phyloP scores from a whole-genome alignment of 768 basidiomycete genomes.

The Imleria badia region DNA sequence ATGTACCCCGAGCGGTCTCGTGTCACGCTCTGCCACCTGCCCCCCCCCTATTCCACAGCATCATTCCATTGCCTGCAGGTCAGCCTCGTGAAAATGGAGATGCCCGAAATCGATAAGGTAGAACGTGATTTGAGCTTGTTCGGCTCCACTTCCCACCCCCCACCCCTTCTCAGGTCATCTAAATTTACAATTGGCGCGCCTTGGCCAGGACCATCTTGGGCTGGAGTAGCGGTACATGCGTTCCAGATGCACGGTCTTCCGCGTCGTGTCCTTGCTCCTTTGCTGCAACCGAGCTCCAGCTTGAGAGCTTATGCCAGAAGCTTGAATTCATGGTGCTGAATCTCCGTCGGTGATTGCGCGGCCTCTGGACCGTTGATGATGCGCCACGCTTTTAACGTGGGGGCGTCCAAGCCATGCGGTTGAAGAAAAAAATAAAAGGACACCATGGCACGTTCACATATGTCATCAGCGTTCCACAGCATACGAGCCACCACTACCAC shows the following conservation, averaged over 20 bases:
- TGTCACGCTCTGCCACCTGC: conserved; percentile 5
- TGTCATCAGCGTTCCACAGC: conserved; percentile 2
- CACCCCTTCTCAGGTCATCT: background rate
- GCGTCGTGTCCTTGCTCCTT: background rate
- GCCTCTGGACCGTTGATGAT: conserved; percentile 11
- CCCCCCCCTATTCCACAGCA: conserved; percentile 14
- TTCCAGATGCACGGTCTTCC: background rate
- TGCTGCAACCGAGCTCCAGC: background rate
- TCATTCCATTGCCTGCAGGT: conserved; percentile 8
- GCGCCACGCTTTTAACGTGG: conserved; percentile 1
- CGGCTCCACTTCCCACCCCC: background rate
- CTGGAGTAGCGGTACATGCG: background rate
- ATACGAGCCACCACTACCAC: background rate
- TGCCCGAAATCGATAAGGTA: conserved; percentile 23
- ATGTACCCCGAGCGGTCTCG: conserved; percentile 1
- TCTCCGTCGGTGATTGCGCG: conserved; percentile 23
- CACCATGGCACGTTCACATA: conserved; percentile 1
- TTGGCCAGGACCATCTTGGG: background rate
- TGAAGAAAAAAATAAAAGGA: background rate
- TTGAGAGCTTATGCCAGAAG: background rate
- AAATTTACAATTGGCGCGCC: background rate
- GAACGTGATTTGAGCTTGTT: conserved; percentile 6
- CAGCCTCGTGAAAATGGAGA: conserved; percentile 19
- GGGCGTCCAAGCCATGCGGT: conserved; percentile 5
- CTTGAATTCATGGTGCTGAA: background rate